Conservation (phyloP, 805 yeast species). For the Saccharomycopsis babjevae region DNA sequence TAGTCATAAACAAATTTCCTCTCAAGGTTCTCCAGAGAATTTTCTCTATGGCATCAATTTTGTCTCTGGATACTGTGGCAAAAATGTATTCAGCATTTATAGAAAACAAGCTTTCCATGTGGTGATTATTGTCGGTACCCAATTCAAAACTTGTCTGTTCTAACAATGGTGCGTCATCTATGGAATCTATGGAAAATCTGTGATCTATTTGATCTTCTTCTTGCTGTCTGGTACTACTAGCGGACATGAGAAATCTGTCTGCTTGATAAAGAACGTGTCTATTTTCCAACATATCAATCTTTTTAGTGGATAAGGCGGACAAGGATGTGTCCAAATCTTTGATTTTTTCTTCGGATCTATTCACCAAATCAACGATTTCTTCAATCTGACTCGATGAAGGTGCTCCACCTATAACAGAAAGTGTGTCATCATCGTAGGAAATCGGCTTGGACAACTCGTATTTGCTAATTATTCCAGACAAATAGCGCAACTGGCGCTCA, state of each 20-base stretch:
- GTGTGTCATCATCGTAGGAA: constrained; percentile 31
- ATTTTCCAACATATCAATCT: constrained; percentile 59
- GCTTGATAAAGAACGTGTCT: constrained; percentile 50
- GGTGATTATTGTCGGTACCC: constrained; percentile 19
- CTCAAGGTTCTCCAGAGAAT: constrained; percentile 88
- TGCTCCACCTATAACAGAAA: constrained; percentile 27
- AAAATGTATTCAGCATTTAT: constrained; percentile 45
- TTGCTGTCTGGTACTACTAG: constrained; percentile 24
- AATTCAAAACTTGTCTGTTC: constrained; percentile 29
- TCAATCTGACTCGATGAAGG: constrained; percentile 57
- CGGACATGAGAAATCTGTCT: constrained; percentile 34
- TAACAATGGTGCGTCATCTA: constrained; percentile 31
- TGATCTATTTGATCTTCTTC: constrained; percentile 16
- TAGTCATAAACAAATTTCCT: constrained; percentile 78
- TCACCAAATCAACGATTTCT: constrained; percentile 52
- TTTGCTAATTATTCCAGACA: constrained; percentile 39
- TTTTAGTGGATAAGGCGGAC: constrained; percentile 50
- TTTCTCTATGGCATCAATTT: constrained; percentile 61
- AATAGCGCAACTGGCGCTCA: constrained; percentile 70
- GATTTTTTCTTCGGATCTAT: constrained; percentile 63
- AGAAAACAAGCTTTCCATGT: constrained; percentile 18
- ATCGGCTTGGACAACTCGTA: constrained; percentile 25
- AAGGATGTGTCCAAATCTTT: constrained; percentile 60
- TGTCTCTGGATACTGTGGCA: constrained; percentile 72
- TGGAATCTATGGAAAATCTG: constrained; percentile 28